A percentile compares a stretch with the other conserved stretches of the same genome.
Evolutionary conservation across 768 basidiomycete genomes (phyloP).

Genomic region (Boletellus sp.): DNA sequence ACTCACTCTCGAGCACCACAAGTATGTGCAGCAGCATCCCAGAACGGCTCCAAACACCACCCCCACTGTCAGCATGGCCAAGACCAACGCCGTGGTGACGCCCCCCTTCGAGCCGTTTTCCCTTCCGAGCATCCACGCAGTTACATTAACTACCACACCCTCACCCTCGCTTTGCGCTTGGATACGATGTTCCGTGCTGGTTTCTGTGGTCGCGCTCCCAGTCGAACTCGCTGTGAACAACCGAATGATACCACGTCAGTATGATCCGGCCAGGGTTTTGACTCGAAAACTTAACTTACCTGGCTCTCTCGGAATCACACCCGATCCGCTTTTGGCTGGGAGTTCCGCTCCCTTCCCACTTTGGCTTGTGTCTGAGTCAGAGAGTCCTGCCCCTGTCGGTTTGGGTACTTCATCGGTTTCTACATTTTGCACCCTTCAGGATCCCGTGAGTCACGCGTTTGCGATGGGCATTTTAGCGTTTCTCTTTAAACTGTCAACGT

Average conservation of each 20-base stretch:
- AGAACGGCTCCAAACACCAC: constrained; percentile 67
- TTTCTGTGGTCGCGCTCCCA: neutral
- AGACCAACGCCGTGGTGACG: constrained; percentile 54
- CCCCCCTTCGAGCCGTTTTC: constrained; percentile 52
- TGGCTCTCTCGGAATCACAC: constrained; percentile 10
- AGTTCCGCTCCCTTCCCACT: neutral
- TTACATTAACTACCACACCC: constrained; percentile 11
- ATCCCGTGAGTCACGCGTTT: neutral
- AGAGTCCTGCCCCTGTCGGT: neutral
- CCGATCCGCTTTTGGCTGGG: neutral
- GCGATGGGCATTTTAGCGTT: constrained; percentile 2
- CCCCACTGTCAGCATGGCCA: constrained; percentile 50
- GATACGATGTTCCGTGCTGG: neutral
- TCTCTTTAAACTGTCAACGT: neutral
- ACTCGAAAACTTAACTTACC: constrained; percentile 8
- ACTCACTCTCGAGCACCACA: constrained; percentile 71
- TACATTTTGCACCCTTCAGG: constrained; percentile 5
- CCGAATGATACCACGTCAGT: neutral
- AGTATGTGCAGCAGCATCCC: constrained; percentile 58
- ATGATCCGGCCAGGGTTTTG: constrained; percentile 2
- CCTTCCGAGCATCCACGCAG: neutral
- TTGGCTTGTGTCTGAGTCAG: neutral
- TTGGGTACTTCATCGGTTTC: neutral
- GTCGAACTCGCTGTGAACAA: constrained; percentile 2
- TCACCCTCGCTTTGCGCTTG: neutral